Evolutionary conservation across 805 yeast genomes (phyloP), one percentile per base, ranked within the genome.

Genomic region (Wickerhamomyces strasburgensis): DNA sequence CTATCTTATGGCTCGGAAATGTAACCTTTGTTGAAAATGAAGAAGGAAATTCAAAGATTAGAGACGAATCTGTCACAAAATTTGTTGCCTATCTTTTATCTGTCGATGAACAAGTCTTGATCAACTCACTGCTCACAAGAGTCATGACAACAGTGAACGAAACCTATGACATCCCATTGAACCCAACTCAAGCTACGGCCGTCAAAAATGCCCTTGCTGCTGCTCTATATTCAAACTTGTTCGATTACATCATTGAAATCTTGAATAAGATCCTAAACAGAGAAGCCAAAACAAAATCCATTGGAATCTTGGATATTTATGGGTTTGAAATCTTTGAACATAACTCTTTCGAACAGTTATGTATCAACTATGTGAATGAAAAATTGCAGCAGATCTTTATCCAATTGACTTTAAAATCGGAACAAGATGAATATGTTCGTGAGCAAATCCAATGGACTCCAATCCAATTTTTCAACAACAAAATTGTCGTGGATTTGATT

Each of bases 371-470:
- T 51, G 97, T 89, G 47, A 89, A 89, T 62, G 98, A 89, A 62
- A 90, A 90, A 63, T 71, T 90, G 49, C 97, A 89, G 66, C 98
- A 90, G 60, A 93, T 90, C 57, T 93, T 93, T 55, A 93, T 93
- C 58, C 95, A 93, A 61, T 72, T 93, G 55, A 93, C 98, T 3
- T 72, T 93, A 55, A 93, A 93, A 64, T 84, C 97, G 0, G 98
- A 93, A 64, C 98, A 93, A 67, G 98, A 93, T 47, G 98, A 93
- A 58, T 93, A 93, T 54, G 93, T 87, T 25, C 82, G 84, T 49
- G 99, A 93, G 62, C 84, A 87, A 62, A 93, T 93, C 59, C 75
- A 86, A 60, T 93, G 98, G 98, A 86, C 95, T 10, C 98, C 98
- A 16, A 93, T 93, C 54, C 84, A 93, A 46, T 93, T 88, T 62